Base-by-base conservation (phyloP, 2,329 filamentous ascomycete genomes). In the Cladosporium sp. region DNA sequence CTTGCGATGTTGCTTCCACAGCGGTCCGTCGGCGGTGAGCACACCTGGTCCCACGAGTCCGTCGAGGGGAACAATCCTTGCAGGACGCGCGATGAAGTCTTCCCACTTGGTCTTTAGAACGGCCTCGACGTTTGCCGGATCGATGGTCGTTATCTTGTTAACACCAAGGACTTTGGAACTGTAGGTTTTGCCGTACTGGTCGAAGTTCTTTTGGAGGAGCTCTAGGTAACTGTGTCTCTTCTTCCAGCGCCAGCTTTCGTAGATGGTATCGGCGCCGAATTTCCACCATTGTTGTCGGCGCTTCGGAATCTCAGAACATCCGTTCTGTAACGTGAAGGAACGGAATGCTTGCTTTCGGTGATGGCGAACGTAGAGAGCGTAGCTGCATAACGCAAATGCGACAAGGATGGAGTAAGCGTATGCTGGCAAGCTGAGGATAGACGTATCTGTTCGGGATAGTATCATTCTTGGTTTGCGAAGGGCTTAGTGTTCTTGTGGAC, bases 41-140 rank as follows among this genome's bases (percentile, higher is more conserved):
- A 65, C 41, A 12, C 63, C 63, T 2, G 38, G 54, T 0, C 63
- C 63, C 1, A 65, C 52, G 1, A 65, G 36, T 1, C 54, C 55
- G 14, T 59, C 54, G 1, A 65, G 54, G 1, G 54, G 54, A 3
- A 59, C 30, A 5, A 41, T 58, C 24, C 63, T 15, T 4, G 55
- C 63, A 14, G 54, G 54, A 1, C 60, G 30, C 11, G 55, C 55
- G 28, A 65, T n/a, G n/a, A 65, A 65, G 10, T 65, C 63, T 15
- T 59, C 54, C 52, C 52, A 59, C 18, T 59, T 26, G 2, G 63
- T 65, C 52, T 58, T 65, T 0, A 65, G 24, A 7, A 65, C 36
- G 0, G 63, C 63, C 12, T 65, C 63, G n/a, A 65, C 32, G n/a
- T 65, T 65, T 26, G 54, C 63, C 14, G 63, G 63, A 2, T 65